These are phyloP conservation scores for Populus tremula DNA, from an alignment of 345 rosid species.

Conservation along the genomic window DNA sequence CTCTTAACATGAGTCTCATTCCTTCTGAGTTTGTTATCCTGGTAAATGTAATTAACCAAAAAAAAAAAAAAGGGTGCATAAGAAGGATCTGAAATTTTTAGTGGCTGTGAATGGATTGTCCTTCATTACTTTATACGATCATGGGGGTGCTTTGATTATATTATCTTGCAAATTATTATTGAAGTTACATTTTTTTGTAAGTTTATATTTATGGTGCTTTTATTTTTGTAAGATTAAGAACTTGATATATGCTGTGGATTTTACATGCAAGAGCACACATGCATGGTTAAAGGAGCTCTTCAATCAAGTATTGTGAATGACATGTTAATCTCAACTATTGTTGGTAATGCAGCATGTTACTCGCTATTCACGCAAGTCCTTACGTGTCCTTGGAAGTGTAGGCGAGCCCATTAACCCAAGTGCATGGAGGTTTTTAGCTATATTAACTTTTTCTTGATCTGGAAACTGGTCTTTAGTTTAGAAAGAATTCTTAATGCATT, in stretches of 20 bases:
- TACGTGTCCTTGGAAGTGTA: slow-evolving; percentile 94
- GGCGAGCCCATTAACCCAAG: slow-evolving; percentile 99
- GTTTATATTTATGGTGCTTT: not conserved
- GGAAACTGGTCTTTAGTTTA: not conserved
- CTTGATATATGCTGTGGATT: not conserved
- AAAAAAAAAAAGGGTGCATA: slow-evolving; percentile 1
- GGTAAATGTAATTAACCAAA: not conserved
- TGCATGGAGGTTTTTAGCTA: slow-evolving; percentile 81
- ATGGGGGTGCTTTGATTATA: not conserved
- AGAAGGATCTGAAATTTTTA: slow-evolving; percentile 9
- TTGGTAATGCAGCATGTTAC: slow-evolving; percentile 66
- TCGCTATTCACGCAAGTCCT: slow-evolving; percentile 80
- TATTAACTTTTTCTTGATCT: slow-evolving; percentile 18
- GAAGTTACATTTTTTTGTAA: not conserved
- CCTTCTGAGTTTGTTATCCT: slow-evolving; percentile 3
- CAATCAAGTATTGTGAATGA: not conserved
- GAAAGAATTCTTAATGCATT: slow-evolving; percentile 5
- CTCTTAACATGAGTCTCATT: not conserved
- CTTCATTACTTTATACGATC: slow-evolving; percentile 1
- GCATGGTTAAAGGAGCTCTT: not conserved
- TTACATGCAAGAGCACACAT: not conserved
- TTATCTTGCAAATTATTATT: not conserved
- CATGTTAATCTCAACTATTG: slow-evolving; percentile 24
- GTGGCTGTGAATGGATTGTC: not conserved
- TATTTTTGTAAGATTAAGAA: not conserved